Base-by-base conservation (phyloP, 2,329 filamentous ascomycete species). In the Teratosphaeria zuluensis region DNA sequence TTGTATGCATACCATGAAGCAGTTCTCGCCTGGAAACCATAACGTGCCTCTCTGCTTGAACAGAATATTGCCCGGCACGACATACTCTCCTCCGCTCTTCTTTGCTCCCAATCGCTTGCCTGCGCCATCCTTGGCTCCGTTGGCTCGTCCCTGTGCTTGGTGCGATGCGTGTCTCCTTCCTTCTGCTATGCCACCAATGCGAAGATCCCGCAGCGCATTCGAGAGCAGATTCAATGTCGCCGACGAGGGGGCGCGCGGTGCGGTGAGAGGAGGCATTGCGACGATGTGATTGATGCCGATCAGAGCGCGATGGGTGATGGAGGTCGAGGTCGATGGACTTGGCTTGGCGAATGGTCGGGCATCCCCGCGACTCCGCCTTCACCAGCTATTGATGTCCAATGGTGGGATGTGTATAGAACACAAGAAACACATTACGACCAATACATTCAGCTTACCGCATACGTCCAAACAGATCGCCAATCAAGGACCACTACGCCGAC, bases 11-110 rank as follows among this genome's bases (percentile, higher is more conserved):
- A 72, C 69, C 80, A 97, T 92, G 68, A 86, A 89, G 74, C 89
- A 90, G 77, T 99, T 97, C 73, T 97, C 94, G 69, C 94, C 94
- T 0, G 94, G 88, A 73, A 87, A 92, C 94, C 94, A 99, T 69
- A 86, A 84, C 3, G 94, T 95, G 68, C 94, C 94, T 69, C 92
- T 87, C 76, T 99, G 94, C 73, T 90, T 91, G 83, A 94, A 99
- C 76, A 99, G 89, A 75, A 99, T 99, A 79, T 96, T 97, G 57
- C 94, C 94, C 4, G 92, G 88, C 59, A 96, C 88, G 38, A 99
- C 94, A 74, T 87, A 95, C 78, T 96, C 79, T 89, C 89, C 92
- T 74, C 89, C 90, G 19, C 87, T 87, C 75, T 92, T 90, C 81
- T 99, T 99, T 4, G 92, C 92, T 66, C 94, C 94, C 65, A 99